Evolutionary conservation across 2,329 filamentous ascomycete species (phyloP).

Genomic region (Kalaharituber pfeilii): DNA sequence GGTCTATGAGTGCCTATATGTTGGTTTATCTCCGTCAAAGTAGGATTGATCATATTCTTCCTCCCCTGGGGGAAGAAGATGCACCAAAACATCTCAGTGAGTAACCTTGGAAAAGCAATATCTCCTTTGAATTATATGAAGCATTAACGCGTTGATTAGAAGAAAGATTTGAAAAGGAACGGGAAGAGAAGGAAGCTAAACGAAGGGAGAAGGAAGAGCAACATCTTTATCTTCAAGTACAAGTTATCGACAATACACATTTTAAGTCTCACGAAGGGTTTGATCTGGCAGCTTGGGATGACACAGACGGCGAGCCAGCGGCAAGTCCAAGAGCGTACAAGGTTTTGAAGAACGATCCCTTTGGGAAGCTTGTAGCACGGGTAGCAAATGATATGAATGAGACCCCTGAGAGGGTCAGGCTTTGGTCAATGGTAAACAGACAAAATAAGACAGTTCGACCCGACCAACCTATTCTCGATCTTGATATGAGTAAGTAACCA

Average conservation of each 20-base stretch:
- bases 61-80: constrained; percentile 56
- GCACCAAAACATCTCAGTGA: constrained; percentile 66
- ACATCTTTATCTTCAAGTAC: constrained; percentile 75
- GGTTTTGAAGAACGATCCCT: constrained; percentile 53
- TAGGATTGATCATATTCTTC: constrained; percentile 64
- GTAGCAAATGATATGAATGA: constrained; percentile 54
- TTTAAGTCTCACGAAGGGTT: constrained; percentile 70
- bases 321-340: constrained; percentile 57
- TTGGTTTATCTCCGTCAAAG: constrained; percentile 89
- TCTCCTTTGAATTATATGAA: no score
- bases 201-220: constrained; percentile 85
- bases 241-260: constrained; percentile 63
- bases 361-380: constrained; percentile 54
- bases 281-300: constrained; percentile 58
- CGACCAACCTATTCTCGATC: constrained; percentile 67
- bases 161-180: constrained; percentile 64
- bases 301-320: constrained; percentile 38
- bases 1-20: constrained; percentile 89
- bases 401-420: constrained; percentile 46
- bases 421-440: constrained; percentile 97
- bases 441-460: constrained; percentile 94
- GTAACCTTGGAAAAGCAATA: constrained; percentile 21
- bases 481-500: constrained; percentile 39
- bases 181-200: constrained; percentile 53
- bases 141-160: no score